These are phyloP conservation scores for Aspergillus floridensis DNA, from an alignment of 2,329 filamentous ascomycete species.

Conservation along the genomic window DNA sequence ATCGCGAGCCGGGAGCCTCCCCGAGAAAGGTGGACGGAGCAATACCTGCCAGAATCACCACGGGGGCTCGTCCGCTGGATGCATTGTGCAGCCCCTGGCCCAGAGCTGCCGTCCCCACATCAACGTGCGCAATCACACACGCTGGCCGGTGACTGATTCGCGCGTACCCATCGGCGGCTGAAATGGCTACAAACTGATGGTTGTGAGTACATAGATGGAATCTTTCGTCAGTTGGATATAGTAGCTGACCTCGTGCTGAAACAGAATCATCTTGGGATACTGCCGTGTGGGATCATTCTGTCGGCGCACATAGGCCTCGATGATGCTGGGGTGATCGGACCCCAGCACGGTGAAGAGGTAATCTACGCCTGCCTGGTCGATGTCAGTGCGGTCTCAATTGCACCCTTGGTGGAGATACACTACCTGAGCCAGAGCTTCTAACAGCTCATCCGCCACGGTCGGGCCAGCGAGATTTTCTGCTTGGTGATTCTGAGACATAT, in stretches of 20 bases:
- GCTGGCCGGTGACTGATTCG: constrained; percentile 10
- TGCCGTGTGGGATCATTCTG: constrained; percentile 8
- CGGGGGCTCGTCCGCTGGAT: constrained; percentile 12
- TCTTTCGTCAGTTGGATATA: background rate
- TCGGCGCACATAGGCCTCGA: constrained; percentile 12
- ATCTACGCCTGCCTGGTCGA: constrained; percentile 6
- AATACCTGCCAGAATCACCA: constrained; percentile 12
- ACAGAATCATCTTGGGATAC: constrained; percentile 13
- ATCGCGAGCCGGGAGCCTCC: constrained; percentile 9
- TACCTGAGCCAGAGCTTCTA: constrained; percentile 4
- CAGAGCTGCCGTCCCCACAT: constrained; percentile 13
- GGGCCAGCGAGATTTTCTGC: background rate
- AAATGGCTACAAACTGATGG: constrained; percentile 11
- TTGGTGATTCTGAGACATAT: background rate
- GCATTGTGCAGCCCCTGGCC: constrained; percentile 14
- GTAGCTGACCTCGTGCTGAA: constrained; percentile 7
- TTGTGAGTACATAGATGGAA: no score
- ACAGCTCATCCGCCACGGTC: constrained; percentile 1
- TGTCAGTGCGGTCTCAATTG: background rate
- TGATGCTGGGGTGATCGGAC: constrained; percentile 15
- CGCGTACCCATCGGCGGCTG: constrained; percentile 12
- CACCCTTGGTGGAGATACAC: background rate
- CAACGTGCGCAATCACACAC: constrained; percentile 14
- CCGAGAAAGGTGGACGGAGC: constrained; percentile 9
- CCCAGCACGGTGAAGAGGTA: constrained; percentile 13